Evolutionary conservation across 805 yeast species (phyloP).

Genomic region (Spencermartinsiella europaea): DNA sequence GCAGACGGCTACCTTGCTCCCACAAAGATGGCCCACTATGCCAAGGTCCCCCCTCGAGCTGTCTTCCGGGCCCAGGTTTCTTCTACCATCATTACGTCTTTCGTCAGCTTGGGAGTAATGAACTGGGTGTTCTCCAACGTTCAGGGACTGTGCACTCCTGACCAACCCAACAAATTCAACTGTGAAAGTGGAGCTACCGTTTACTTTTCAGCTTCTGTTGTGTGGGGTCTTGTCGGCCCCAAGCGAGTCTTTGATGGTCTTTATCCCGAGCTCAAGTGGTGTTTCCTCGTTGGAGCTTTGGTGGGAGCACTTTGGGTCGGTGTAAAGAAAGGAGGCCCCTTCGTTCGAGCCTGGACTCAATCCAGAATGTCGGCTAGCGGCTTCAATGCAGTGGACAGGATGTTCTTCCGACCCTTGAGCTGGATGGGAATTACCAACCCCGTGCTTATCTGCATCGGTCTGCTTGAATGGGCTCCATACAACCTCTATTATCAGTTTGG

Average conservation of each 20-base stretch:
- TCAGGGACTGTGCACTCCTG: conserved; percentile 29
- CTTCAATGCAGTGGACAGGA: conserved; percentile 1
- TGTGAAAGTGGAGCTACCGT: conserved; percentile 35
- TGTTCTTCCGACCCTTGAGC: conserved; percentile 4
- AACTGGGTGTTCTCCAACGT: conserved; percentile 20
- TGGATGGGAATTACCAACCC: conserved; percentile 25
- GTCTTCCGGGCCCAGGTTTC: conserved; percentile 36
- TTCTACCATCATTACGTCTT: conserved; percentile 36
- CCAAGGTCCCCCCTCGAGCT: conserved; percentile 37
- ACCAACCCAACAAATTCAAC: conserved; percentile 31
- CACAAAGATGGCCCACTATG: conserved; percentile 42
- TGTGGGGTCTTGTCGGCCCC: conserved; percentile 45
- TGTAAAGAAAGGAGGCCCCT: conserved; percentile 3
- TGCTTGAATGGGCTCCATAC: conserved; percentile 36
- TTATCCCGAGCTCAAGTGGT: conserved; percentile 22
- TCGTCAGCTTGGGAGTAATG: conserved; percentile 28
- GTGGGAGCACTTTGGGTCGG: conserved; percentile 16
- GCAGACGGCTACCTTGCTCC: conserved; percentile 57
- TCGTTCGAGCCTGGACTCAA: conserved; percentile 6
- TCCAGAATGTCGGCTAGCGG: neutral
- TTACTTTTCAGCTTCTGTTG: conserved; percentile 45
- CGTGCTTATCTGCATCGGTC: conserved; percentile 42
- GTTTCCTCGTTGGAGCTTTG: conserved; percentile 19
- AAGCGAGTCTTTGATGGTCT: conserved; percentile 36
- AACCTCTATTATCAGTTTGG: conserved; percentile 41